phyloP scores from a whole-genome alignment of 495 filamentous ascomycete species.

The Pseudevernia furfuracea region DNA sequence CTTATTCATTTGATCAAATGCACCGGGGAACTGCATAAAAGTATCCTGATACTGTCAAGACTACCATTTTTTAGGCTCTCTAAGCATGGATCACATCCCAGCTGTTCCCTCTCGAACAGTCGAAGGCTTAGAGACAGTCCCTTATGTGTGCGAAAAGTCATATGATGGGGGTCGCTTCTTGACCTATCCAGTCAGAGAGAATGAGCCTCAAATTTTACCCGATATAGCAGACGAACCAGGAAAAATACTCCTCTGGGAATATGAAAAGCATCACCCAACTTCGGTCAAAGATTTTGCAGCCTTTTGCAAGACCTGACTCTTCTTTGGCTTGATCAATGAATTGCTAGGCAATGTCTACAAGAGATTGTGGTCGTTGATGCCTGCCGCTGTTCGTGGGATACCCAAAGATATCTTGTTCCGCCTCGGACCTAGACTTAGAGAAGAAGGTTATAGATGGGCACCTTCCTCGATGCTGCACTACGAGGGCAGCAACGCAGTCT shows the following conservation, averaged over 20 bases:
- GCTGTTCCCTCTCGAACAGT: neutral
- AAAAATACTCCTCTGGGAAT: neutral
- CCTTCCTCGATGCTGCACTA: constrained; percentile 1
- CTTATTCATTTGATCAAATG: neutral
- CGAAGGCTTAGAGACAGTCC: neutral
- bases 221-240: neutral
- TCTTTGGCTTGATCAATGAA: constrained; percentile 17
- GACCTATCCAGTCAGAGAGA: constrained; percentile 4
- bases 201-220: neutral
- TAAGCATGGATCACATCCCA: constrained; percentile 17
- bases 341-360: constrained; percentile 4
- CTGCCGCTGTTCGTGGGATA: constrained; percentile 7
- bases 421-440: constrained; percentile 11
- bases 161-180: constrained; percentile 18
- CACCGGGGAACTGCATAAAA: neutral
- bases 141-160: constrained; percentile 8
- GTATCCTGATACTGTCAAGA: neutral
- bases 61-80: neutral
- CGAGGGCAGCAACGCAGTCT: neutral
- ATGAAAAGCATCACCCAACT: constrained; percentile 10
- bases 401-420: constrained; percentile 16
- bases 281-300: constrained; percentile 7
- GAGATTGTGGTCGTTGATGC: constrained; percentile 16
- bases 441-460: constrained; percentile 16
- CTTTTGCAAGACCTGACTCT: constrained; percentile 17